Evolutionary conservation across 768 basidiomycete genomes (phyloP).

Genomic region (Suillus paluster): DNA sequence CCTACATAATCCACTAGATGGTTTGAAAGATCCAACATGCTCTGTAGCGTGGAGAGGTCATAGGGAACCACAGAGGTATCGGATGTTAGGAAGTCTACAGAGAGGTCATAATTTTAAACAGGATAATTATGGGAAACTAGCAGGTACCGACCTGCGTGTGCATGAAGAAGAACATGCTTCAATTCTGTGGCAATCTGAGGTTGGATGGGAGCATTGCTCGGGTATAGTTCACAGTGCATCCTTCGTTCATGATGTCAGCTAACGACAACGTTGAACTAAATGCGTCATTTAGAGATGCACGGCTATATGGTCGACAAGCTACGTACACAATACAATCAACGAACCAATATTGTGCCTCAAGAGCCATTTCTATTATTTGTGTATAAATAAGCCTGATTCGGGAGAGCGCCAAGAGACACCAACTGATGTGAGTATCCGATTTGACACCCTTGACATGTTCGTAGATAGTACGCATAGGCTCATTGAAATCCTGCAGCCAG

Average conservation of each 20-base stretch:
- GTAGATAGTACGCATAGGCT: slow-evolving; percentile 36
- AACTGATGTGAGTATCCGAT: slow-evolving; percentile 12
- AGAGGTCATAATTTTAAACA: background rate
- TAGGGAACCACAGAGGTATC: slow-evolving; percentile 9
- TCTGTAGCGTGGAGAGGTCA: slow-evolving; percentile 11
- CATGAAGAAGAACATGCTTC: slow-evolving; percentile 6
- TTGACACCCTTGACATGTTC: slow-evolving; percentile 42
- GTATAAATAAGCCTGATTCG: background rate
- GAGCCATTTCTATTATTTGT: slow-evolving; percentile 20
- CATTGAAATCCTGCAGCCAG: slow-evolving; percentile 45
- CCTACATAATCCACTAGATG: slow-evolving; percentile 3
- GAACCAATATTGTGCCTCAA: slow-evolving; percentile 33
- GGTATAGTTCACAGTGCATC: slow-evolving; percentile 12
- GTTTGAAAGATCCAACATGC: slow-evolving; percentile 7
- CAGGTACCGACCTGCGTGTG: slow-evolving; percentile 1
- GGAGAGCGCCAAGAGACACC: background rate
- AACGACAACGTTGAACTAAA: background rate
- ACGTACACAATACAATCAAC: background rate
- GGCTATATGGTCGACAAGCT: too few species aligned
- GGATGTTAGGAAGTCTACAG: slow-evolving; percentile 16
- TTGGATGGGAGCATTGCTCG: background rate
- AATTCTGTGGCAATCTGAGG: slow-evolving; percentile 1
- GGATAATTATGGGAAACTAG: background rate
- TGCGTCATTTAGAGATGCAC: background rate
- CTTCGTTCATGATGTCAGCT: slow-evolving; percentile 1